Evolutionary conservation across 805 yeast genomes (phyloP), one percentile per base, ranked within the genome.

Genomic region (Candida vaughaniae): DNA sequence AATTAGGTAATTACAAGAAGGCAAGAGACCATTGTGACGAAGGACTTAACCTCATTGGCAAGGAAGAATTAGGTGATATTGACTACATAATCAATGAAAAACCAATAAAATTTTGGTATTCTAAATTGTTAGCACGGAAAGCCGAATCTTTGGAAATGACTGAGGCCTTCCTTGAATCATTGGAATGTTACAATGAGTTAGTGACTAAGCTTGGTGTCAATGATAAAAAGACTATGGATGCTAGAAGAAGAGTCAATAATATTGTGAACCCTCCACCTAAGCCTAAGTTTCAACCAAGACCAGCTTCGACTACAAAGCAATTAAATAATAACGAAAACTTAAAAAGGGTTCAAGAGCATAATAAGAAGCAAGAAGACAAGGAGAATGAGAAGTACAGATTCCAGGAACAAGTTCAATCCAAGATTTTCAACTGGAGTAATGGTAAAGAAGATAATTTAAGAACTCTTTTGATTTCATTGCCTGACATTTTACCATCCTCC

Each of bases 61-160:
- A 48, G 7, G 49, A 52, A 33, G 56, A 56, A 14, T 43, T 63
- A 1, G 36, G 42, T 2, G 61, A 56, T 26, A 12, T 47, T 2
- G 40, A 38, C 1, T 62, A 62, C 39, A 63, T 66, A 1, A 60
- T 67, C 3, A 64, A 58, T 6, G 80, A 74, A 5, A 80, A 82
- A 49, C 51, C 70, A 1, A 70, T 84, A 42, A 78, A 75, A 52
- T 80, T 78, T 12, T 79, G 93, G 58, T 87, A 89, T 83, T 59
- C 75, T 16, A 90, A 88, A 57, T 67, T 91, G 12, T 57, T 78
- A 33, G 62, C 75, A 2, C 78, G 83, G 42, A 77, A 78, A 45
- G 97, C 96, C 0, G 97, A 93, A 53, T 82, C 91, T 2, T 69
- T 80, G 27, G 99, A 93, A 60, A 78, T 79, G 57, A 52, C 80